Evolutionary conservation across 2,329 filamentous ascomycete species (phyloP).

Genomic region (Paracoccidioides brasiliensis): DNA sequence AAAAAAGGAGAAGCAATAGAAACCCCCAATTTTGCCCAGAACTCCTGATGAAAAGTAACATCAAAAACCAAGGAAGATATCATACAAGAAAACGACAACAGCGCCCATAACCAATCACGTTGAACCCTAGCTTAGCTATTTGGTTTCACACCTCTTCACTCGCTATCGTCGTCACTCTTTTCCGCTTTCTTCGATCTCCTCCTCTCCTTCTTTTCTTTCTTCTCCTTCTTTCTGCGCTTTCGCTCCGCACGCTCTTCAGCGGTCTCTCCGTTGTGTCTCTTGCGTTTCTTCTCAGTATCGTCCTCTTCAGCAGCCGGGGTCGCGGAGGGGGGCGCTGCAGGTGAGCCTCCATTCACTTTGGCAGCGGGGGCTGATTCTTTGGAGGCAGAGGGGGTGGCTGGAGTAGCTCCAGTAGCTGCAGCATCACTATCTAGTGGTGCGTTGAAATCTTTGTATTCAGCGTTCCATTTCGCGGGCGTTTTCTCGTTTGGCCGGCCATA

Average conservation of each 20-base stretch:
- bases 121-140: not conserved
- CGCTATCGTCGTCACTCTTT: conserved; percentile 28
- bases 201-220: conserved; percentile 48
- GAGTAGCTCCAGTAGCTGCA: conserved; percentile 31
- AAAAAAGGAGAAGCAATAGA: conserved; percentile 12
- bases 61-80: conserved; percentile 19
- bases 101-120: not conserved
- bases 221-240: conserved; percentile 41
- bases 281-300: conserved; percentile 41
- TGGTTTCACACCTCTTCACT: conserved; percentile 16
- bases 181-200: conserved; percentile 54
- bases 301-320: conserved; percentile 27
- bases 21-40: conserved; percentile 21
- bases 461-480: conserved; percentile 86
- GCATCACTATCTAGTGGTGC: conserved; percentile 37
- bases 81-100: conserved; percentile 25
- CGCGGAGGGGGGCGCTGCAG: conserved; percentile 15
- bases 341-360: conserved; percentile 17
- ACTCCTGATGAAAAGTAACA: conserved; percentile 24
- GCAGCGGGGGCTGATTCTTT: conserved; percentile 14
- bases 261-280: conserved; percentile 44
- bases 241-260: conserved; percentile 36
- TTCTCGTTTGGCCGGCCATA: conserved; percentile 83
- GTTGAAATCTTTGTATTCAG: conserved; percentile 83
- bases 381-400: conserved; percentile 22